Evolutionary conservation across 1,139 yeast genomes (phyloP).

Genomic region (Suhomyces anneliseae): DNA sequence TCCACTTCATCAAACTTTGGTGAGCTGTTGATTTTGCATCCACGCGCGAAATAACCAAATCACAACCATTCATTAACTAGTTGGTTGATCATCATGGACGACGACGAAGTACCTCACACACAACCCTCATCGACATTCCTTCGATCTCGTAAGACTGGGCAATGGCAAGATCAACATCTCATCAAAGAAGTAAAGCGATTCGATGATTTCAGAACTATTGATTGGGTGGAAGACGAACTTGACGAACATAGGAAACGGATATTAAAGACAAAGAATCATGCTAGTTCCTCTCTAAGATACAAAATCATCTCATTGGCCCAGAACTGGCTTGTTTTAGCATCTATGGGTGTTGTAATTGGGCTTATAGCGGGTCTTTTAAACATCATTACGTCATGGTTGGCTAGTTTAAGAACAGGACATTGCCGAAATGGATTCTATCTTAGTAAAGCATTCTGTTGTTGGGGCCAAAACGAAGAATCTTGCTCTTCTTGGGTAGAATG

Average conservation of each 20-base stretch:
- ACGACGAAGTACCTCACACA: not conserved
- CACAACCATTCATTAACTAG: not conserved
- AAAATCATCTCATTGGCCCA: constrained; percentile 51
- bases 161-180: constrained; percentile 40
- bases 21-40: not conserved
- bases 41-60: not conserved
- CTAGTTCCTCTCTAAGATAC: constrained; percentile 21
- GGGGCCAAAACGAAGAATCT: constrained; percentile 52
- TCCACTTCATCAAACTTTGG: not conserved
- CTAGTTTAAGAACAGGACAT: constrained; percentile 74
- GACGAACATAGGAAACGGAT: constrained; percentile 49
- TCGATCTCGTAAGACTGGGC: constrained; percentile 30
- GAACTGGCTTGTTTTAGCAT: constrained; percentile 74
- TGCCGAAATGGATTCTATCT: constrained; percentile 71
- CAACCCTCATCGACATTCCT: not conserved
- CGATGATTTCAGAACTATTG: constrained; percentile 67
- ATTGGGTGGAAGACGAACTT: constrained; percentile 81
- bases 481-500: constrained; percentile 62
- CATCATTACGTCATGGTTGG: constrained; percentile 82
- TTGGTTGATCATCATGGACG: not conserved
- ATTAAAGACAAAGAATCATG: constrained; percentile 19
- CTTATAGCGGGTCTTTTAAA: constrained; percentile 78
- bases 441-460: constrained; percentile 78
- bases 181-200: constrained; percentile 46
- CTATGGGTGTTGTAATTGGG: constrained; percentile 78